phyloP scores from a whole-genome alignment of 805 yeast species.

The Kluyveromyces aestuarii region DNA sequence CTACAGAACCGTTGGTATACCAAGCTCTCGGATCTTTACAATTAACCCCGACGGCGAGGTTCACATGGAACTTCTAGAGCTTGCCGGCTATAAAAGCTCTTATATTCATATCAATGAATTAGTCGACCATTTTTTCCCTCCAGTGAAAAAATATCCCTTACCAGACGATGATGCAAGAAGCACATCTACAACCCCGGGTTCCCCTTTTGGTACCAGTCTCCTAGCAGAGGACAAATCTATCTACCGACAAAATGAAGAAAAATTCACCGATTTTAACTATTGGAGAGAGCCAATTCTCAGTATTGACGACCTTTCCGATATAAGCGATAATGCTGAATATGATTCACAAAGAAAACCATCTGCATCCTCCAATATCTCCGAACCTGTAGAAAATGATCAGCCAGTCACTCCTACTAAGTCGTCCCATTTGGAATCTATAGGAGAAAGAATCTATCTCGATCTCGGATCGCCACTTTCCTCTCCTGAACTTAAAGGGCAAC shows the following conservation, averaged over 20 bases:
- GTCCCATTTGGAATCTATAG: constrained; percentile 13
- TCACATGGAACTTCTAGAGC: constrained; percentile 88
- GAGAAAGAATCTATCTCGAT: constrained; percentile 26
- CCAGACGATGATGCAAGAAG: constrained; percentile 27
- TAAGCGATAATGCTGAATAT: constrained; percentile 28
- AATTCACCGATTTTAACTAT: constrained; percentile 77
- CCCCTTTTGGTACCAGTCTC: constrained; percentile 15
- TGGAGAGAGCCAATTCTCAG: constrained; percentile 82
- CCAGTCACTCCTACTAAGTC: constrained; percentile 3
- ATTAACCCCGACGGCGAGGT: constrained; percentile 96
- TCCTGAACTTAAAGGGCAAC: constrained; percentile 14
- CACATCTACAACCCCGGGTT: constrained; percentile 26
- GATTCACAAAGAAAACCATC: neutral
- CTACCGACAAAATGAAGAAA: constrained; percentile 24
- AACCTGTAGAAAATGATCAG: constrained; percentile 3
- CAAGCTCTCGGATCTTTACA: constrained; percentile 89
- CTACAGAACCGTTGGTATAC: constrained; percentile 87
- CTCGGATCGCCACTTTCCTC: constrained; percentile 28
- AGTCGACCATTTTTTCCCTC: constrained; percentile 97
- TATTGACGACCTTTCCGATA: constrained; percentile 50
- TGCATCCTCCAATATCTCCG: neutral
- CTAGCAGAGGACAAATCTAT: constrained; percentile 35
- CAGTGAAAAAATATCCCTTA: constrained; percentile 35
- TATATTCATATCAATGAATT: constrained; percentile 86
- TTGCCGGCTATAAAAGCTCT: constrained; percentile 85